Evolutionary conservation across 129 eudicot genomes (phyloP).

Genomic region (Centrapalus pauciflorus): DNA sequence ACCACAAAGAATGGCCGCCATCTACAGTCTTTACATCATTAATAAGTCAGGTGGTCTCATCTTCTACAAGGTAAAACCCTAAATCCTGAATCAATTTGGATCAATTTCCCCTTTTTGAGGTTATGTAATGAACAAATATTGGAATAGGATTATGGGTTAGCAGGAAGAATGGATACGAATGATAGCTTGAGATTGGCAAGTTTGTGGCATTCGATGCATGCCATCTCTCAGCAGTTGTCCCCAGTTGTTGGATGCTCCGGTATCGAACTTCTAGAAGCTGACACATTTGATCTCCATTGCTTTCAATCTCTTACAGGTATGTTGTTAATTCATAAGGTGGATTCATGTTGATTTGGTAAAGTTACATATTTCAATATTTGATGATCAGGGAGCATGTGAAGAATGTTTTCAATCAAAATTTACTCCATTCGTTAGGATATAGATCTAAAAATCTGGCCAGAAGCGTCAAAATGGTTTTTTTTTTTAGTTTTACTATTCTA

Average conservation of each 20-base stretch:
- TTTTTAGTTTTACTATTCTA: background rate
- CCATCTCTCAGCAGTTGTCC: slow-evolving; percentile 92
- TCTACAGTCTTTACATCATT: slow-evolving; percentile 85
- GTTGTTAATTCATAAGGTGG: background rate
- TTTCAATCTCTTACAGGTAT: slow-evolving; percentile 98
- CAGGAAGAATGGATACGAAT: slow-evolving; percentile 96
- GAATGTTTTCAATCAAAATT: background rate
- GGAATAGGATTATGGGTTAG: slow-evolving; percentile 78
- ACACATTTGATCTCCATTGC: slow-evolving; percentile 94
- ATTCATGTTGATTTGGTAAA: background rate
- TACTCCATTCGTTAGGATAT: background rate
- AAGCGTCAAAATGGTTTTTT: background rate
- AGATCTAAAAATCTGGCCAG: background rate
- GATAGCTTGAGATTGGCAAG: slow-evolving; percentile 90
- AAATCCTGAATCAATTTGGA: background rate
- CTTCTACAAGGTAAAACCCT: slow-evolving; percentile 70
- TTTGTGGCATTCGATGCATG: slow-evolving; percentile 99
- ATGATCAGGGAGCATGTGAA: background rate
- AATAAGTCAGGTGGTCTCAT: slow-evolving; percentile 98
- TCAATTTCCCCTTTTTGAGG: background rate
- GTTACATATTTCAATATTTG: background rate
- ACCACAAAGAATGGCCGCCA: slow-evolving; percentile 68
- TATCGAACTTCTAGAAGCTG: slow-evolving; percentile 90
- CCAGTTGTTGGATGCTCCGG: slow-evolving; percentile 74
- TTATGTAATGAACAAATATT: background rate